Evolutionary conservation across 2,329 filamentous ascomycete genomes (phyloP).

Genomic region (Beauveria bassiana): DNA sequence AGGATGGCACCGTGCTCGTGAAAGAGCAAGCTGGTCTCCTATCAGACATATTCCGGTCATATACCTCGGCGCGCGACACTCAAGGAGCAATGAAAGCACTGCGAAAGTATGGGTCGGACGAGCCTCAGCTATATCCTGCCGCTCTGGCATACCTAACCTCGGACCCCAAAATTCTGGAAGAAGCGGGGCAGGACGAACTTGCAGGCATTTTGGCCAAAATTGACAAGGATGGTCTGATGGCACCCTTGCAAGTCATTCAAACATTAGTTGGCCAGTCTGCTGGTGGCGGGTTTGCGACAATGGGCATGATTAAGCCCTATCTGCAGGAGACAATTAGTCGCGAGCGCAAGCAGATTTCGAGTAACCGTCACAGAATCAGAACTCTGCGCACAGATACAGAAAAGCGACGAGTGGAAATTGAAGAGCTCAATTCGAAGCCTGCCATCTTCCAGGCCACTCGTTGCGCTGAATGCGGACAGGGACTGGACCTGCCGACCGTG

Average conservation of each 20-base stretch:
- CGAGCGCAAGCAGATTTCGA: conserved; percentile 75
- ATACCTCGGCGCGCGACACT: conserved; percentile 87
- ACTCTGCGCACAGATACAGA: conserved; percentile 81
- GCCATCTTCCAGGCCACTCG: conserved; percentile 85
- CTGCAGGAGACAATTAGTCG: conserved; percentile 80
- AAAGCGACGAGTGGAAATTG: conserved; percentile 69
- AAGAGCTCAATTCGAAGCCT: conserved; percentile 69
- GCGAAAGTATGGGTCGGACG: conserved; percentile 82
- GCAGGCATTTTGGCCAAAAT: conserved; percentile 75
- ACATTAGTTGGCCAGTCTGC: conserved; percentile 61
- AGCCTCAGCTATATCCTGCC: conserved; percentile 86
- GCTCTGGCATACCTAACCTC: conserved; percentile 92
- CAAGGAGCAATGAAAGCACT: conserved; percentile 82
- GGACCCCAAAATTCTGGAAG: conserved; percentile 68
- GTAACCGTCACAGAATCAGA: conserved; percentile 71
- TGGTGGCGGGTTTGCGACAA: conserved; percentile 66
- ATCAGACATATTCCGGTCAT: conserved; percentile 95
- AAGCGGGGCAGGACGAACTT: conserved; percentile 77
- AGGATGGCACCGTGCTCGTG: conserved; percentile 83
- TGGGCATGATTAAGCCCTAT: conserved; percentile 96
- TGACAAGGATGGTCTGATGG: conserved; percentile 85
- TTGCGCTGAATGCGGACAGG: conserved; percentile 72
- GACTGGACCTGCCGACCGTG: conserved; percentile 79
- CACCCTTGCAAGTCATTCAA: conserved; percentile 92
- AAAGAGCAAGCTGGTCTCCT: conserved; percentile 87